Evolutionary conservation across 2,329 filamentous ascomycete genomes (phyloP), one percentile per base, ranked within the genome.

Genomic region (Fusarium euwallaceae): DNA sequence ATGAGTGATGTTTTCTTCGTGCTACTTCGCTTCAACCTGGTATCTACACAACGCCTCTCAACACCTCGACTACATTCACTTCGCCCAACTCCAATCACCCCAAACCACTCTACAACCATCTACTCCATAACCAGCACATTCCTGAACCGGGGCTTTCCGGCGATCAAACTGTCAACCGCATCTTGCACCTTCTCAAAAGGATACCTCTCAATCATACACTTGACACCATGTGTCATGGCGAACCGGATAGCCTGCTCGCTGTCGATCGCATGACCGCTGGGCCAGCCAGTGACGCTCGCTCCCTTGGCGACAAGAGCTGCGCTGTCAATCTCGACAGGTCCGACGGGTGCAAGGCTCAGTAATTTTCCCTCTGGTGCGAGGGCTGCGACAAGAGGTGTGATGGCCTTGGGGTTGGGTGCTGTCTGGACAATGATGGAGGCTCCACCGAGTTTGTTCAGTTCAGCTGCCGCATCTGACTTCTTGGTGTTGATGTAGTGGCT

Each of bases 221-320:
- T 88, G 73, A 95, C 87, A 6, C 85, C 85, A 75, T 94, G 90
- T 17, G 85, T 82, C 68, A 87, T 83, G 0, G 92, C 88, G 78
- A 95, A 95, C 4, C 85, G 85, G 61, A 95, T 87, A 69, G 93
- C 92, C 76, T 93, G 90, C 77, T 91, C 89, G 65, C 88, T 87
- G 71, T 94, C 89, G 55, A 90, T 84, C 1, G 91, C 87, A 43
- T 93, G 87, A 0, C 92, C 92, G 24, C 89, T 88, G 0, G 93
- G 87, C 81, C 88, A 91, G 11, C 92, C 92, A 71, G 91, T 87
- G 2, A 97, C 85, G 4, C 87, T 89, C 17, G 91, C 82, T 5
- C 90, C 92, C 69, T 87, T 86, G 6, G 41, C 7, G 8, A 90
- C 83, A 60, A 90, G 69, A 14, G 78, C 34, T 1, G 72, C 64